phyloP scores from a whole-genome alignment of 1,139 yeast species.

The Sugiyamaella neomexicana region DNA sequence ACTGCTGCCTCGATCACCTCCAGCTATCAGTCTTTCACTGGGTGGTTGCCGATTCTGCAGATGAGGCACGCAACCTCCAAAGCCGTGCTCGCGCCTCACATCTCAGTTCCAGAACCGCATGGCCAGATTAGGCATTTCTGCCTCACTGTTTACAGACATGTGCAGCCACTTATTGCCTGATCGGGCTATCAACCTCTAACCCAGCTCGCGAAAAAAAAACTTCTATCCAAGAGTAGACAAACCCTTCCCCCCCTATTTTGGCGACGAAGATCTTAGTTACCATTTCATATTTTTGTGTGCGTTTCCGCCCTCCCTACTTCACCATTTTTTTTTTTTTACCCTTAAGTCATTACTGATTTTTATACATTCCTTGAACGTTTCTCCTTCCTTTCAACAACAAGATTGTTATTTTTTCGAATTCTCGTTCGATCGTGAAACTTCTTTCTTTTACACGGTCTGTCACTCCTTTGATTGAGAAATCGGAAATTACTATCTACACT shows the following conservation, averaged over 20 bases:
- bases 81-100: background rate
- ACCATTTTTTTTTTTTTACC: background rate
- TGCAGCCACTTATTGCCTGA: background rate
- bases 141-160: background rate
- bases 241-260: background rate
- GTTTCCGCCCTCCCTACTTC: background rate
- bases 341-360: background rate
- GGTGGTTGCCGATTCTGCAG: background rate
- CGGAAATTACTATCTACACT: no score
- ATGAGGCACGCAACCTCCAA: background rate
- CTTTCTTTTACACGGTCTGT: conserved; percentile 9
- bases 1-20: no score
- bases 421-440: background rate
- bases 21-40: background rate
- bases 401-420: no score
- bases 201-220: background rate
- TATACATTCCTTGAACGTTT: background rate
- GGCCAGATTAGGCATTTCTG: background rate
- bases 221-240: background rate
- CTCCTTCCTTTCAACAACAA: background rate
- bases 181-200: background rate
- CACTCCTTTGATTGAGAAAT: conserved; percentile 10
- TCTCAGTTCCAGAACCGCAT: background rate
- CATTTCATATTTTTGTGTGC: no score
- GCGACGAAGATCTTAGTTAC: background rate